Percentiles rank a stretch among this genome's conserved stretches.
phyloP scores from a whole-genome alignment of 306 rosid genomes.

The Cucumis cinereus region DNA sequence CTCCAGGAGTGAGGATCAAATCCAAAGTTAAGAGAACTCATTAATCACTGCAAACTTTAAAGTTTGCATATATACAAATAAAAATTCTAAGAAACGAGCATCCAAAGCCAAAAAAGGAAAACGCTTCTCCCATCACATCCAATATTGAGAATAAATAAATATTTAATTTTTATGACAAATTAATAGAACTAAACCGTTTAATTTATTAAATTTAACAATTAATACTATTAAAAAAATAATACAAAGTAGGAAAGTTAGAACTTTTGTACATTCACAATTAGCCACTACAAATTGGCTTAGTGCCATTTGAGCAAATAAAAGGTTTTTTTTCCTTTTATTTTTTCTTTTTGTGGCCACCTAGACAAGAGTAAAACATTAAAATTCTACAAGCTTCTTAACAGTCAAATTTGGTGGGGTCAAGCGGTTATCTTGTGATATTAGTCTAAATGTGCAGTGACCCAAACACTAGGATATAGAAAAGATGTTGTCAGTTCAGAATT shows the following conservation, averaged over 20 bases:
- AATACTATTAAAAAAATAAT: neutral
- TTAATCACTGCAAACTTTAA: neutral
- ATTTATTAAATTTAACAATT: neutral
- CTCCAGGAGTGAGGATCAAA: neutral
- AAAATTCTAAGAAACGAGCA: constrained; percentile 10
- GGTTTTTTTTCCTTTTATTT: too few relatives aligned
- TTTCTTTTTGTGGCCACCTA: neutral
- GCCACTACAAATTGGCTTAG: neutral
- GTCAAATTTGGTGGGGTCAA: neutral
- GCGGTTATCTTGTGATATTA: neutral
- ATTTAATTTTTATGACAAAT: neutral
- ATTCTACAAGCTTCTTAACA: neutral
- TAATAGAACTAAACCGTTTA: neutral
- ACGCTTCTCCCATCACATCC: neutral
- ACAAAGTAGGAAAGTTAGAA: neutral
- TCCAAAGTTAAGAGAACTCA: neutral
- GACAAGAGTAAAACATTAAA: neutral
- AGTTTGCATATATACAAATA: neutral
- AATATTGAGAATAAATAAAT: neutral
- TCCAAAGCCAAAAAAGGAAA: neutral
- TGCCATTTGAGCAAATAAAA: neutral
- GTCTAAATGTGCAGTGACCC: neutral
- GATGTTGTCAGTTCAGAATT: neutral
- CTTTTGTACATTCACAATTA: neutral
- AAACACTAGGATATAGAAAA: neutral